Percentiles rank a stretch among this genome's conserved stretches.
Conservation (phyloP, 352 stramenopile species). For the Globisporangium orthogonon region DNA sequence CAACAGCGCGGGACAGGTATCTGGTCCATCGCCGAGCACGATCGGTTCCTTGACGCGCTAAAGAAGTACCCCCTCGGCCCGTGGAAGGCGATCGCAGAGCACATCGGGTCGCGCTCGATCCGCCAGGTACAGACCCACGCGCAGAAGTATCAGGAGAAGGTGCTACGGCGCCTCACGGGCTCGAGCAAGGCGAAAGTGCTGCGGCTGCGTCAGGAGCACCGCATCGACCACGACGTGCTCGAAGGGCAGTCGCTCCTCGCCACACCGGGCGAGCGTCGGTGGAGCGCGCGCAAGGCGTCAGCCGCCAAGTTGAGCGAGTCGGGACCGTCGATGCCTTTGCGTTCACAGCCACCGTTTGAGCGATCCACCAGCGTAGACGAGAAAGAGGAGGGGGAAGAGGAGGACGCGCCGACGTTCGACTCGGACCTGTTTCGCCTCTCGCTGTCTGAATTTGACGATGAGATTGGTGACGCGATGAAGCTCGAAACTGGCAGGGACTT, state of each 20-base stretch:
- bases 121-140: slow-evolving; percentile 15
- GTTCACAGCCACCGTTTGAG: neutral
- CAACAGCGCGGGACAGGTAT: slow-evolving; percentile 11
- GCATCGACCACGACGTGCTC: slow-evolving; percentile 16
- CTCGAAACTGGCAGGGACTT: neutral
- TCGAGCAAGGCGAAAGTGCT: slow-evolving; percentile 14
- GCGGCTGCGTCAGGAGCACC: slow-evolving; percentile 11
- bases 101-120: slow-evolving; percentile 10
- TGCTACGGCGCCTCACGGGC: slow-evolving; percentile 6
- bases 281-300: neutral
- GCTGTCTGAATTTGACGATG: slow-evolving; percentile 9
- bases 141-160: slow-evolving; percentile 17
- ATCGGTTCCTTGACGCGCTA: slow-evolving; percentile 15
- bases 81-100: slow-evolving; percentile 13
- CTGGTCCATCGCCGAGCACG: slow-evolving; percentile 13
- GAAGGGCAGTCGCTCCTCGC: slow-evolving; percentile 3
- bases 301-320: slow-evolving; percentile 2
- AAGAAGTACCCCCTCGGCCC: slow-evolving; percentile 12
- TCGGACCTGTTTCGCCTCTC: slow-evolving; percentile 5
- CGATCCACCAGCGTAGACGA: neutral
- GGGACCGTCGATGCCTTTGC: neutral
- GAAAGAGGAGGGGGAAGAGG: neutral
- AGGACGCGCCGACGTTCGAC: neutral
- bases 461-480: neutral
- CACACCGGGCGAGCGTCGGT: slow-evolving; percentile 2